These are phyloP conservation scores for Alternaria burnsii DNA, from an alignment of 2,329 filamentous ascomycete species.

Conservation along the genomic window DNA sequence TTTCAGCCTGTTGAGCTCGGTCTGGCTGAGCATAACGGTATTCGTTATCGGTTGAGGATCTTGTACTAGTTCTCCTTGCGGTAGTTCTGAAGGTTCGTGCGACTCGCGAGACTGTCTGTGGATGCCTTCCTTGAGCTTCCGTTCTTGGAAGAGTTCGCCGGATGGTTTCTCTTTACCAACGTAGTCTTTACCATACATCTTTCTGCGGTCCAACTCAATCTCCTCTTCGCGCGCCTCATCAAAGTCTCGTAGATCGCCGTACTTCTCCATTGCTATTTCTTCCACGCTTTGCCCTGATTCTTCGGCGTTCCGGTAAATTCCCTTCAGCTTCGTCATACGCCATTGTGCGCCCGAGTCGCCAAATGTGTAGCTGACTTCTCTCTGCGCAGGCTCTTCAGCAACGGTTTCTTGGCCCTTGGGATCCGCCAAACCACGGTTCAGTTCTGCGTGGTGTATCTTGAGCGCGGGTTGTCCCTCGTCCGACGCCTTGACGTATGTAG, in stretches of 20 bases:
- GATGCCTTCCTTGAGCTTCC: constrained; percentile 68
- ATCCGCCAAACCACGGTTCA: constrained; percentile 76
- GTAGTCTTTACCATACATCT: constrained; percentile 85
- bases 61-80: constrained; percentile 66
- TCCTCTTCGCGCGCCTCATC: constrained; percentile 94
- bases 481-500: constrained; percentile 57
- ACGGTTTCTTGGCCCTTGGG: constrained; percentile 50
- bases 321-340: constrained; percentile 95
- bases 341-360: constrained; percentile 90
- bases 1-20: constrained; percentile 84
- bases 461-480: constrained; percentile 69
- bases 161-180: constrained; percentile 85
- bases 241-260: constrained; percentile 82
- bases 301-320: constrained; percentile 81
- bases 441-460: constrained; percentile 79
- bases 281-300: constrained; percentile 77
- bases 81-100: constrained; percentile 43
- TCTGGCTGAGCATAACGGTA: constrained; percentile 72
- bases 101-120: constrained; percentile 45
- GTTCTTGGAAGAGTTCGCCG: constrained; percentile 83
- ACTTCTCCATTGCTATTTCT: constrained; percentile 82
- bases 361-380: constrained; percentile 81
- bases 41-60: constrained; percentile 61
- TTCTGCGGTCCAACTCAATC: constrained; percentile 83
- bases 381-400: constrained; percentile 60